Conservation (phyloP, 2,329 filamentous ascomycete genomes). For the Allantophomopsis cytisporea region DNA sequence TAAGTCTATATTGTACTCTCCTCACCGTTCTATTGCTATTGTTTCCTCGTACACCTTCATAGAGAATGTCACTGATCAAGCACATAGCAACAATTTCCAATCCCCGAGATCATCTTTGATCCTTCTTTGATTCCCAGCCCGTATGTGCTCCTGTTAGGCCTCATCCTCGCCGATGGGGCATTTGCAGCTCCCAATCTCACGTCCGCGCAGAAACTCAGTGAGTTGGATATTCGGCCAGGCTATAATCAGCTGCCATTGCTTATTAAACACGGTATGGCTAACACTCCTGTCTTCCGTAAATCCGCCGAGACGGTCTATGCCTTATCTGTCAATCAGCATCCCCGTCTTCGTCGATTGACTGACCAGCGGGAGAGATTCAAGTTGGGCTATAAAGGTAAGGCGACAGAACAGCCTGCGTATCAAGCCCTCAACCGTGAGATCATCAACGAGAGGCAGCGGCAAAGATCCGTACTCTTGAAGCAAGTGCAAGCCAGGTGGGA, state of each 20-base stretch:
- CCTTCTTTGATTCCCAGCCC: slow-evolving; percentile 20
- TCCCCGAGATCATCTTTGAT: slow-evolving; percentile 22
- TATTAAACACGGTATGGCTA: slow-evolving; percentile 7
- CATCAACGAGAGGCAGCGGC: slow-evolving; percentile 1
- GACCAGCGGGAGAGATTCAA: not conserved
- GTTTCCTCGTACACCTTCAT: no score
- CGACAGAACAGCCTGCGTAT: not conserved
- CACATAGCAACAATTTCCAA: slow-evolving; percentile 18
- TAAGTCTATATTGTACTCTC: slow-evolving; percentile 2
- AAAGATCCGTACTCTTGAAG: slow-evolving; percentile 3
- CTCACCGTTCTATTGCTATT: no score
- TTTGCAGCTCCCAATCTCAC: slow-evolving; percentile 13
- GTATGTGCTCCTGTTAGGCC: slow-evolving; percentile 19
- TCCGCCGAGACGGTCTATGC: slow-evolving; percentile 8
- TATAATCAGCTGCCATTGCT: slow-evolving; percentile 11
- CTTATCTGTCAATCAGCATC: slow-evolving; percentile 2
- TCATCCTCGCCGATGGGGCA: slow-evolving; percentile 14
- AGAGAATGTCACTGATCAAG: slow-evolving; percentile 3
- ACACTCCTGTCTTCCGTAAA: slow-evolving; percentile 13
- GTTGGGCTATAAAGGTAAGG: not conserved
- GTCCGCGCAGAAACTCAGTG: slow-evolving; percentile 7
- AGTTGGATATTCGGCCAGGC: slow-evolving; percentile 14
- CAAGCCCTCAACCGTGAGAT: not conserved
- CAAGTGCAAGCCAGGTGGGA: slow-evolving; percentile 3
- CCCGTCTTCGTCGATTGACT: not conserved